These are phyloP conservation scores for Fusarium nurragi DNA, from an alignment of 2,329 filamentous ascomycete genomes.

Conservation along the genomic window DNA sequence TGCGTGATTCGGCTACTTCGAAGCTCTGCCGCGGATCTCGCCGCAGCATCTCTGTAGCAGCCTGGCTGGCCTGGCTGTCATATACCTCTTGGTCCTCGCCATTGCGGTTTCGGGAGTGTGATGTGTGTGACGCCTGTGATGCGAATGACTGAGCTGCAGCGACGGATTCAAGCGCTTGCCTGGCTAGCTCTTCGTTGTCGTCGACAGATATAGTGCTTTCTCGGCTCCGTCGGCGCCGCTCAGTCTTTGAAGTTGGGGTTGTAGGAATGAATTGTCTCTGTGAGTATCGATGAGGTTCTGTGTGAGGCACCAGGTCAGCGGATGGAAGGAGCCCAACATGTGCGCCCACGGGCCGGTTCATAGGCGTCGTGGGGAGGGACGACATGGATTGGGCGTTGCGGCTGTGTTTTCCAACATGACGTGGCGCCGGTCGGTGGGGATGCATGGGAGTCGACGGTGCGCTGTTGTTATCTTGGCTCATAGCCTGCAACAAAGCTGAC, in stretches of 20 bases:
- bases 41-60: constrained; percentile 78
- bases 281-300: constrained; percentile 62
- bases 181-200: constrained; percentile 66
- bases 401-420: constrained; percentile 69
- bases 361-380: constrained; percentile 82
- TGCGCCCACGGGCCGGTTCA: constrained; percentile 59
- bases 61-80: constrained; percentile 81
- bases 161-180: constrained; percentile 63
- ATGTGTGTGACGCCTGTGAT: constrained; percentile 41
- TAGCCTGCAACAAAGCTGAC: constrained; percentile 81
- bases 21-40: constrained; percentile 64
- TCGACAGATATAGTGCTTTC: constrained; percentile 86
- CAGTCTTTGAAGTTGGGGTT: constrained; percentile 55
- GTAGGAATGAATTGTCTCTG: constrained; percentile 55
- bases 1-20: constrained; percentile 58
- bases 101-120: constrained; percentile 40
- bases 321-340: constrained; percentile 68
- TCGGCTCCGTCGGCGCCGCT: constrained; percentile 72
- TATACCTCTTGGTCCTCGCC: constrained; percentile 63
- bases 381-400: constrained; percentile 85
- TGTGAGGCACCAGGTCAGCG: constrained; percentile 68
- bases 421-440: constrained; percentile 56
- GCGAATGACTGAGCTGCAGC: constrained; percentile 55
- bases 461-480: constrained; percentile 77
- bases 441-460: constrained; percentile 75